phyloP scores from a whole-genome alignment of 805 yeast genomes.

The Metschnikowia gruessii region DNA sequence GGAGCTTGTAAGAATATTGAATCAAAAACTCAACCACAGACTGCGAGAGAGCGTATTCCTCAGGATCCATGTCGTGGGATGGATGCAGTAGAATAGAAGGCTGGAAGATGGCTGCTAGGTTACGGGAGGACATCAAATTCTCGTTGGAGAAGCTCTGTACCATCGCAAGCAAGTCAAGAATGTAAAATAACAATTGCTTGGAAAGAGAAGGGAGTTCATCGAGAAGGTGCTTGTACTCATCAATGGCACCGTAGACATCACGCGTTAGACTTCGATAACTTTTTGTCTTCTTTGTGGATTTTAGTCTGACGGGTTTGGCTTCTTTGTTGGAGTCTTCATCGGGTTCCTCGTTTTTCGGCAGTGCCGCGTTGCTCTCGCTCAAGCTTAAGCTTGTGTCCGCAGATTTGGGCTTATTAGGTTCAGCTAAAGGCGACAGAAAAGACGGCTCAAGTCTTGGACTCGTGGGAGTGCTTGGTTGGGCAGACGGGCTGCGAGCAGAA shows the following conservation, averaged over 20 bases:
- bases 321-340: not conserved
- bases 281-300: conserved; percentile 32
- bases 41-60: conserved; percentile 84
- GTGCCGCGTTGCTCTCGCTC: not conserved
- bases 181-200: conserved; percentile 78
- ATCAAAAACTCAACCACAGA: conserved; percentile 85
- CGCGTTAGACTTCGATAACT: conserved; percentile 57
- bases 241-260: conserved; percentile 66
- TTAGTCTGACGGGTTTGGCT: conserved; percentile 9
- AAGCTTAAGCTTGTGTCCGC: not conserved
- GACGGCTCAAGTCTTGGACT: not conserved
- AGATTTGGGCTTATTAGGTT: not conserved
- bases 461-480: not conserved
- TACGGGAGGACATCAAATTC: conserved; percentile 89
- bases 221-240: conserved; percentile 67
- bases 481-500: not conserved
- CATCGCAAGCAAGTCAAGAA: conserved; percentile 80
- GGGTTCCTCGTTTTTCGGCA: not conserved
- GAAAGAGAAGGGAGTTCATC: conserved; percentile 71
- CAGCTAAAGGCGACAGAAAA: not conserved
- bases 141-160: conserved; percentile 74
- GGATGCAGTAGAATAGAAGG: conserved; percentile 95
- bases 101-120: conserved; percentile 93
- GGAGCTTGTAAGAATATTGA: conserved; percentile 74
- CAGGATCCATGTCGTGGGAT: conserved; percentile 86